Evolutionary conservation across 2,329 filamentous ascomycete species (phyloP), one percentile per base, ranked within the genome.

Genomic region (Ophiognomonia clavigignenti-juglandacearum): DNA sequence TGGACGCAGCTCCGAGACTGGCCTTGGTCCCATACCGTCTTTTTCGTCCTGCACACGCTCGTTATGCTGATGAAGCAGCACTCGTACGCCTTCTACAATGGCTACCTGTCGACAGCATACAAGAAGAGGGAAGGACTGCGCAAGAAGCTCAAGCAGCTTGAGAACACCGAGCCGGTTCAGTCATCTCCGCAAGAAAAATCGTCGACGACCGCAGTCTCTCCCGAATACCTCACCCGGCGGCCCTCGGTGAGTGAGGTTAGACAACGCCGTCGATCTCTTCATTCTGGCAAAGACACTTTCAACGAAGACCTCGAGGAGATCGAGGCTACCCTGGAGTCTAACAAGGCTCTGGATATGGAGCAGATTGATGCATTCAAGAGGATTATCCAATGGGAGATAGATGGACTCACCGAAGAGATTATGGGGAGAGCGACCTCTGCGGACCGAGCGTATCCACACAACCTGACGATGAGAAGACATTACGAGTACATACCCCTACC

Each of bases 61-160:
- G 79, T 86, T 3, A 85, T 90, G 74, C 61, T 91, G 20, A 91
- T 91, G 87, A 92, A 92, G 68, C 85, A 89, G 64, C 87, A 90
- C 61, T 85, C 82, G 16, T 90, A 88, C 58, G 76, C 83, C 4
- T 88, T 88, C 55, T 90, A 88, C 64, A 91, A 90, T 56, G 86
- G 87, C 6, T 78, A 90, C 53, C 69, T 84, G 42, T 88, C 77
- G 3, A 75, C 78, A 18, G 68, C 79, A 3, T 79, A 82, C 57
- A 73, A 77, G 48, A 70, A 69, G 47, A 69, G 76, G 2, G 54
- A 59, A 10, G 58, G 62, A n/a, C 61, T 79, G n/a, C 59, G 69
- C 9, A 59, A 56, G 4, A 73, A 70, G 48, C 63, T 88, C 22
- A 72, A 77, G 47, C 73, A 82, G 53, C 70, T 88, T 3, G 77